Conservation (phyloP, 345 rosid species). For the Salix udensis region DNA sequence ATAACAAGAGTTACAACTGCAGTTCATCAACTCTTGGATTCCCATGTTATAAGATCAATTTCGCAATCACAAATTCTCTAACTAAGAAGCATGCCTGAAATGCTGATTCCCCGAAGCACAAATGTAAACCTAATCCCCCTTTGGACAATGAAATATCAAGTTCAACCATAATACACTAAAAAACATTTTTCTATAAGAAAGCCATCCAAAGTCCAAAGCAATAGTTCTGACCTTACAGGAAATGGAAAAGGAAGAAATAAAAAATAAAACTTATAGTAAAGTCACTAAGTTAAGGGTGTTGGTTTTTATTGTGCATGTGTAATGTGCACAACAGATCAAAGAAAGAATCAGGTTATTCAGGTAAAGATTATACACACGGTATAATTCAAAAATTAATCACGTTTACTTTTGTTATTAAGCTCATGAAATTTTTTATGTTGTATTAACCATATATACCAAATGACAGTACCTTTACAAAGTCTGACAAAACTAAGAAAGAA, state of each 20-base stretch:
- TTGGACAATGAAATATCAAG: neutral
- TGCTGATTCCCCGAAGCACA: neutral
- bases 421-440: neutral
- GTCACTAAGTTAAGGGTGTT: neutral
- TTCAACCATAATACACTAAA: neutral
- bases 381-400: neutral
- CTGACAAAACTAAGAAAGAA: constrained; percentile 48
- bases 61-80: neutral
- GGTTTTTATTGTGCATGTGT: neutral
- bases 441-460: neutral
- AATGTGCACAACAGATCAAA: neutral
- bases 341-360: neutral
- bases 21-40: neutral
- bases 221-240: neutral
- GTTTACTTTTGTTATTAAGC: neutral
- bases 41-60: neutral
- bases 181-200: neutral
- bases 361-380: too few relatives aligned
- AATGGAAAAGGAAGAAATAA: neutral
- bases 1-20: neutral
- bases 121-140: neutral
- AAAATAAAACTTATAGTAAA: too few relatives aligned
- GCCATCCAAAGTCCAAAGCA: neutral
- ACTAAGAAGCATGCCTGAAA: neutral
- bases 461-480: constrained; percentile 60